Evolutionary conservation across 2,329 filamentous ascomycete genomes (phyloP).

Genomic region (Penicillium griseofulvum): DNA sequence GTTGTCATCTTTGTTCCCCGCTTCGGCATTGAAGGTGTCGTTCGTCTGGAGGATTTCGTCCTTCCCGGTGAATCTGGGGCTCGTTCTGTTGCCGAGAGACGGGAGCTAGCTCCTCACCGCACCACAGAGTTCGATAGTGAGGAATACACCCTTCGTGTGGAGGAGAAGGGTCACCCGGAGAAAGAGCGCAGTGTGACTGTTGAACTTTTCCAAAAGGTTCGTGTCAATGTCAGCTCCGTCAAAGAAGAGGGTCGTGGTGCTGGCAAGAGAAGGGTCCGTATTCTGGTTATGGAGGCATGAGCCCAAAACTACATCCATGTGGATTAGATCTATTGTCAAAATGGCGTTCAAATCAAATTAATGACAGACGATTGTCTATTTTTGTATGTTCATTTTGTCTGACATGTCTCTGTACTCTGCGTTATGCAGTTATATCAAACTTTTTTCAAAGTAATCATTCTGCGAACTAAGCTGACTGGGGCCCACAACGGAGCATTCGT

Average conservation of each 20-base stretch:
- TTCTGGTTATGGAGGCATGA: conserved; percentile 39
- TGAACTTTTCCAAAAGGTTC: conserved; percentile 89
- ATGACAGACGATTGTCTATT: not conserved
- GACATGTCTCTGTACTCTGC: not conserved
- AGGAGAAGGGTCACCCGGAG: conserved; percentile 48
- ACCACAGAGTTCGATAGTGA: conserved; percentile 82
- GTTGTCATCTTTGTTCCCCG: conserved; percentile 94
- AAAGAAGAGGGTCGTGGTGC: conserved; percentile 78
- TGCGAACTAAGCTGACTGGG: conserved; percentile 26
- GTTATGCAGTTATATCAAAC: conserved; percentile 20
- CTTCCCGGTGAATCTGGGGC: conserved; percentile 56
- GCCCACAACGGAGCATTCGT: conserved; percentile 25
- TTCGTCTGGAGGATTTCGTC: conserved; percentile 79
- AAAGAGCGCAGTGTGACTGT: conserved; percentile 51
- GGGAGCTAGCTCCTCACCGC: conserved; percentile 48
- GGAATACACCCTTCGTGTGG: conserved; percentile 69
- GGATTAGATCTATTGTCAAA: conserved; percentile 11
- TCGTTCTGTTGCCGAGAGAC: conserved; percentile 32
- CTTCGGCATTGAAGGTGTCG: conserved; percentile 92
- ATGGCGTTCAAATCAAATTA: conserved; percentile 8
- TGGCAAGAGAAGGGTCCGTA: conserved; percentile 73
- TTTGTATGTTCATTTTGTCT: not conserved
- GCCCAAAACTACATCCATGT: conserved; percentile 14
- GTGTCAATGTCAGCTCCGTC: conserved; percentile 84
- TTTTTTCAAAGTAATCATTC: conserved; percentile 32